A percentile compares a stretch with the other conserved stretches of the same genome.
phyloP scores from a whole-genome alignment of 2,329 filamentous ascomycete species.

The Ophidiomyces ophidiicola region DNA sequence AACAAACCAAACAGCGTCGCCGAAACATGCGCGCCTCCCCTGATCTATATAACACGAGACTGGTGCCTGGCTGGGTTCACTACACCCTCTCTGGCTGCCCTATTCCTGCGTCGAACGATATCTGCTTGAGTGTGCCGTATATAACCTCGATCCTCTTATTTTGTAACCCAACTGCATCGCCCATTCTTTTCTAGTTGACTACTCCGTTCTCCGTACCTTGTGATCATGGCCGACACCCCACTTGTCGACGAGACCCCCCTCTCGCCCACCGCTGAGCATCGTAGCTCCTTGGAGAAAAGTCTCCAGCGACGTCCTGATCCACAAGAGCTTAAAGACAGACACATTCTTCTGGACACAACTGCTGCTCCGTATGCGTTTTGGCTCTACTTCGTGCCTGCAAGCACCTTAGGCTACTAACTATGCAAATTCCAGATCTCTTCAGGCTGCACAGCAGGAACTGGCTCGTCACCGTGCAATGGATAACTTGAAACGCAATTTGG shows the following conservation, averaged over 20 bases:
- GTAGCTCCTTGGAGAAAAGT: slow-evolving; percentile 61
- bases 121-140: too few species aligned
- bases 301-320: slow-evolving; percentile 56
- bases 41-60: too few species aligned
- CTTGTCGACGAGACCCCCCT: slow-evolving; percentile 48
- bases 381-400: neutral
- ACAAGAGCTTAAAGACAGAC: slow-evolving; percentile 54
- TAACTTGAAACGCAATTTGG: slow-evolving; percentile 52
- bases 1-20: too few species aligned
- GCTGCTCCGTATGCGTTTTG: slow-evolving; percentile 48
- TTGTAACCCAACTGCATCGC: too few species aligned
- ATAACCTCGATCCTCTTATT: too few species aligned
- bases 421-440: slow-evolving; percentile 30
- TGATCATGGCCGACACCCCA: slow-evolving; percentile 8
- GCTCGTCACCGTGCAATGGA: slow-evolving; percentile 53
- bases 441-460: slow-evolving; percentile 50
- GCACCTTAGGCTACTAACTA: neutral
- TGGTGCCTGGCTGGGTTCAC: too few species aligned
- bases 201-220: too few species aligned
- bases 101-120: too few species aligned
- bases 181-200: too few species aligned
- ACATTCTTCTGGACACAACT: slow-evolving; percentile 56
- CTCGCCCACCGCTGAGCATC: slow-evolving; percentile 40
- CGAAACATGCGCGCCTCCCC: too few species aligned
- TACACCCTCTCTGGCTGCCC: too few species aligned